Evolutionary conservation across 257 asterid species (phyloP).

Genomic region (Parsonsia alboflavescens): DNA sequence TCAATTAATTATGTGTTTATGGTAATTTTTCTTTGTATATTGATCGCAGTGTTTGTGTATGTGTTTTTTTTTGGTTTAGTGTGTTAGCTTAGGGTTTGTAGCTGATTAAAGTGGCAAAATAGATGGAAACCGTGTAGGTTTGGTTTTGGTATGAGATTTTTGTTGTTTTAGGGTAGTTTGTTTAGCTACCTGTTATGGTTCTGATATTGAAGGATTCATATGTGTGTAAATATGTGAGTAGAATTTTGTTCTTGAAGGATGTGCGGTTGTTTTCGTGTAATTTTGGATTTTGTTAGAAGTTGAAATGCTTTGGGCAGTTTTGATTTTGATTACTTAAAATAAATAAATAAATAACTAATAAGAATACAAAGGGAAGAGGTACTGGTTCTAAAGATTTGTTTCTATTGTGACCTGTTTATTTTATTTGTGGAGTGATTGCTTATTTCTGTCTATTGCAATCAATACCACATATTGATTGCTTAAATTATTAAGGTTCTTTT

Average conservation of each 20-base stretch:
- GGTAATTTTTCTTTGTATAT: neutral
- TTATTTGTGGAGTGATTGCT: neutral
- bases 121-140: neutral
- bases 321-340: neutral
- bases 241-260: neutral
- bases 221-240: neutral
- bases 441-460: neutral
- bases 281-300: neutral
- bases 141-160: neutral
- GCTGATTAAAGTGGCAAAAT: neutral
- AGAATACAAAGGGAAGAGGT: too few relatives aligned
- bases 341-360: too few relatives aligned
- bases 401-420: neutral
- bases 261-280: neutral
- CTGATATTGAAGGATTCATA: neutral
- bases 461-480: neutral
- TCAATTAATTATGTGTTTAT: neutral
- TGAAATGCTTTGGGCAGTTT: constrained; percentile 1
- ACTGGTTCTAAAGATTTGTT: neutral
- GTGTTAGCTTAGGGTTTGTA: constrained; percentile 10
- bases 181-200: neutral
- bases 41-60: neutral
- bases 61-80: neutral
- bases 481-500: neutral
- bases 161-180: neutral